Evolutionary conservation across 2,329 filamentous ascomycete genomes (phyloP), one percentile per base, ranked within the genome.

Genomic region (Aspergillus ustus): DNA sequence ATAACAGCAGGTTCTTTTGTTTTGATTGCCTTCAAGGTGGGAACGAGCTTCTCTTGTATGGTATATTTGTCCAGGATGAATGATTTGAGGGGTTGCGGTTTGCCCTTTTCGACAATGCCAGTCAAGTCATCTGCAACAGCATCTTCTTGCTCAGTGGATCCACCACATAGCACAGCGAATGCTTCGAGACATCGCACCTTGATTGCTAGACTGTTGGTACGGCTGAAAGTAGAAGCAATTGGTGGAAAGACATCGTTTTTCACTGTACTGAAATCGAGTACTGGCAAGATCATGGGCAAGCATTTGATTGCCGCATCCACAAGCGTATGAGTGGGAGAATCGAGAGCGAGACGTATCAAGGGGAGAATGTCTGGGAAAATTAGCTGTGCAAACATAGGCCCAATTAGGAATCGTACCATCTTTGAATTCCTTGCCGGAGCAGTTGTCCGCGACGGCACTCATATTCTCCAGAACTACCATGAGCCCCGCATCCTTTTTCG

Each of bases 1-100:
- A 98, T 98, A 9, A 99, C 95, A 7, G 93, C 93, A 0, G 95
- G 95, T 75, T 99, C 95, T 74, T 97, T 98, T 0, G 95, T 99
- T 78, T 97, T 98, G 80, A 99, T 98, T 2, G 84, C 93, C 72
- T 91, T 93, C 63, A 99, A 84, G 4, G 98, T 80, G 0, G 95
- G 95, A 0, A 98, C 86, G 37, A 99, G 91, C 80, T 97, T 98
- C 74, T 99, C 95, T 75, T 99, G 95, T 80, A 99, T 94, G 0
- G 95, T 98, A 73, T 95, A 98, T 76, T 98, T 98, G 80, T 99
- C 95, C 29, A 99, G 82, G 3, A 94, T 93, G 2, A 88, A 92
- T 0, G 90, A 90, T 1, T 86, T 90, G 3, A 85, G 85, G 2
- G 84, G 80, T 72, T 89, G 89, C 61, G 86, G 84, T 74, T 66